Evolutionary conservation across 176 grass and related monocot genomes (phyloP).

Genomic region (Rhynchospora pubera): DNA sequence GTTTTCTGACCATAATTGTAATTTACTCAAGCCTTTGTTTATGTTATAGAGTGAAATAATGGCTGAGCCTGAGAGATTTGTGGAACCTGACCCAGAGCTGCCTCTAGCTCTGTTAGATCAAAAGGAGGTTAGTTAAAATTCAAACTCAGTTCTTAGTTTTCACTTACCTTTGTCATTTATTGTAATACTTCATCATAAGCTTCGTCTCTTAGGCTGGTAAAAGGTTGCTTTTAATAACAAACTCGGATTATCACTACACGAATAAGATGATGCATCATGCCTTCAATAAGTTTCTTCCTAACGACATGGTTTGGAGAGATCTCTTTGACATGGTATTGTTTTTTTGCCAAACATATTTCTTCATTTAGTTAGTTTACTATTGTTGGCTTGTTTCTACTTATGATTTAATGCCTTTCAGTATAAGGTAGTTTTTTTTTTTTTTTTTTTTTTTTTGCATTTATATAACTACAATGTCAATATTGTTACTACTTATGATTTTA

Average conservation of each 20-base stretch:
- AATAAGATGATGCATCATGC: conserved; percentile 99
- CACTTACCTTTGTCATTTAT: not conserved
- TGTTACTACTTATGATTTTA: too few species aligned
- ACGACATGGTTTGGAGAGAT: conserved; percentile 94
- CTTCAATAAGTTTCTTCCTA: conserved; percentile 95
- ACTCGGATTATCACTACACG: conserved; percentile 94
- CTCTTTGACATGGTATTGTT: conserved; percentile 87
- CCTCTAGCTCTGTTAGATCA: conserved; percentile 98
- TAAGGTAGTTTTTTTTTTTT: not conserved
- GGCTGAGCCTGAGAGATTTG: conserved; percentile 92
- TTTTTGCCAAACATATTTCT: conserved; percentile 8
- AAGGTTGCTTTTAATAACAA: conserved; percentile 83
- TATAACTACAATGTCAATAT: not conserved
- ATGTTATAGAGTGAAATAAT: conserved; percentile 88
- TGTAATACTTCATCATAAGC: not conserved
- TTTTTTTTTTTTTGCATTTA: not conserved
- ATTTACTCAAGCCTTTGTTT: conserved; percentile 29
- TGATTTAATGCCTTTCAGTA: not conserved
- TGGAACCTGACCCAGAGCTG: conserved; percentile 93
- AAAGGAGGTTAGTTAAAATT: conserved; percentile 57
- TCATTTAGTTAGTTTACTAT: not conserved
- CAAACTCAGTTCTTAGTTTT: conserved; percentile 16
- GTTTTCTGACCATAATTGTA: not conserved
- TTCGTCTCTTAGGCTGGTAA: conserved; percentile 71
- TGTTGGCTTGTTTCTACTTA: not conserved